Evolutionary conservation across 148 eudicot genomes (phyloP).

Genomic region (Rhododendron ferrugineum): DNA sequence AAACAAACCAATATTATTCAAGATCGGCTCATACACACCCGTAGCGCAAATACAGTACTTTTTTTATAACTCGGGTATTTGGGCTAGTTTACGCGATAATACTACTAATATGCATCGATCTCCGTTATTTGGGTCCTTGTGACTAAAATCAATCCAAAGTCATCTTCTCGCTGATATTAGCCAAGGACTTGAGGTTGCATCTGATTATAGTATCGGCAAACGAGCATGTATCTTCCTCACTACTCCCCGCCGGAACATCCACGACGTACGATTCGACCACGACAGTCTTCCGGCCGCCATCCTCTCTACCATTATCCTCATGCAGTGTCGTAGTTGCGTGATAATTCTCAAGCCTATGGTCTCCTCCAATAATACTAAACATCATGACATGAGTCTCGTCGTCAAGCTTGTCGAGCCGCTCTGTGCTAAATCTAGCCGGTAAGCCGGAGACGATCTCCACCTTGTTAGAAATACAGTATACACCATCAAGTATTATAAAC

Average conservation of each 20-base stretch:
- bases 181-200: constrained; percentile 38
- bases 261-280: constrained; percentile 42
- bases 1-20: too few species aligned
- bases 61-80: too few species aligned
- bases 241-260: constrained; percentile 36
- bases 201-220: constrained; percentile 32
- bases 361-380: constrained; percentile 36
- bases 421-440: constrained; percentile 34
- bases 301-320: constrained; percentile 4
- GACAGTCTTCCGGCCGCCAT: constrained; percentile 26
- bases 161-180: constrained; percentile 19
- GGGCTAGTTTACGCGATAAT: too few species aligned
- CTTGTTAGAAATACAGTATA: background rate
- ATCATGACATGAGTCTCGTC: constrained; percentile 26
- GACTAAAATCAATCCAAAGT: background rate
- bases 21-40: too few species aligned
- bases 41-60: too few species aligned
- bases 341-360: constrained; percentile 37
- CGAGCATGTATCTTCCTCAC: constrained; percentile 32
- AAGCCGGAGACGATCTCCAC: constrained; percentile 25
- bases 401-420: constrained; percentile 38
- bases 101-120: too few species aligned
- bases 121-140: background rate
- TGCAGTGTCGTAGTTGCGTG: constrained; percentile 22
- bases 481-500: background rate